Evolutionary conservation across 768 basidiomycete species (phyloP), one percentile per base, ranked within the genome.

Genomic region (Cantharellus cinnabarinus): DNA sequence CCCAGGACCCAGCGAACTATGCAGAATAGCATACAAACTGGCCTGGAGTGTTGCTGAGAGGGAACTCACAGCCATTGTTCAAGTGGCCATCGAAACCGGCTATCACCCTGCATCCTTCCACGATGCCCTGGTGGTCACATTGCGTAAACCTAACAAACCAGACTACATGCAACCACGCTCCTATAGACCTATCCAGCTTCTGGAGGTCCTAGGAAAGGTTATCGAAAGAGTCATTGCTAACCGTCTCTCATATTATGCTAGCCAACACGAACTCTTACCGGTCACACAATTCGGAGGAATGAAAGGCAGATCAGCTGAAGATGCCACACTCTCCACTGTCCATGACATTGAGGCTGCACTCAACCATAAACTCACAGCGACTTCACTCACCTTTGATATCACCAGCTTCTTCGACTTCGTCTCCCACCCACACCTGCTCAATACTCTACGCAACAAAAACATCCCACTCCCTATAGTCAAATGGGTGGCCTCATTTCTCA

Each of bases 171-270:
- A 57, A 15, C 59, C 61, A 4, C 14, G 41, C 3, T 42, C 61
- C 34, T 62, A 60, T 38, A 56, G 61, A 41, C 52, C 51, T 14
- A 57, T 62, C 41, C 60, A 61, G 39, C 60, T 62, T 20, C 58
- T 59, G 7, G 70, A 72, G 42, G 69, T 67, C 57, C 56, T 71
- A 0, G 70, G 71, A 1, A 72, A 73, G 44, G 56, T 70, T 0
- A 61, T 70, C 0, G 69, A 71, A 48, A 62, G 62, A 5, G 63
- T 73, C 2, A 61, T 67, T 0, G 69, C 69, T 1, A 54, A 37
- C 10, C 14, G 52, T 14, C 61, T 73, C 0, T 58, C 63, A 4
- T 67, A 63, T 59, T 56, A 67, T 0, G 67, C 64, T 1, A 65
- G 0, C 62, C 71, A 3, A 64, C 68, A 64, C 29, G 41, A 37